A percentile compares a stretch with the other conserved stretches of the same genome.
Conservation (phyloP, 2,329 filamentous ascomycete species). For the Alternaria sp. region DNA sequence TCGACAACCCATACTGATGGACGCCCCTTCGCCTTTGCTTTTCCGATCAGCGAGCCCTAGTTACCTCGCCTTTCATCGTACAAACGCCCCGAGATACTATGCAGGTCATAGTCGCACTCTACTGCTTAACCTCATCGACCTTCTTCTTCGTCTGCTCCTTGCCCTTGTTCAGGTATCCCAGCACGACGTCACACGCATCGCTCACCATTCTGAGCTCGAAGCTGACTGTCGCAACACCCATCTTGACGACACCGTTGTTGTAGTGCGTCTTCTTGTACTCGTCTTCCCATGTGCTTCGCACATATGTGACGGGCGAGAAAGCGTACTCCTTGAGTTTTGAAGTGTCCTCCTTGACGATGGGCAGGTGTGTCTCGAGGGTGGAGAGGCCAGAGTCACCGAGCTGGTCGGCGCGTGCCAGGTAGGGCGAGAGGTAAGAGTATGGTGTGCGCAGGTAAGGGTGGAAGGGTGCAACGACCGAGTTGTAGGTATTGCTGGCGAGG, state of each 20-base stretch:
- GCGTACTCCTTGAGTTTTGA: constrained; percentile 48
- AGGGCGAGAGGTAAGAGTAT: constrained; percentile 82
- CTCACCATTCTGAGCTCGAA: constrained; percentile 49
- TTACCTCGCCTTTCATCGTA: not conserved
- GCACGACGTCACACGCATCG: constrained; percentile 41
- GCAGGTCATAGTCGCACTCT: constrained; percentile 6
- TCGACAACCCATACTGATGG: not conserved
- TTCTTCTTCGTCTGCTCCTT: constrained; percentile 45
- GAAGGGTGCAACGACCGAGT: constrained; percentile 77
- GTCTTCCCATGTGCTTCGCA: constrained; percentile 47
- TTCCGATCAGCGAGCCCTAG: not conserved
- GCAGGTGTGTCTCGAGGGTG: constrained; percentile 47
- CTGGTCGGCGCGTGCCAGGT: constrained; percentile 79
- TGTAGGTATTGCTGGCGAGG: constrained; percentile 76
- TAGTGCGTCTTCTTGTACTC: constrained; percentile 50
- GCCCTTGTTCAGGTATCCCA: constrained; percentile 42
- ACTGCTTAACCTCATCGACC: constrained; percentile 45
- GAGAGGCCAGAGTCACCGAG: constrained; percentile 47
- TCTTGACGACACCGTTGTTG: constrained; percentile 44
- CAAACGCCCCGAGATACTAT: not conserved
- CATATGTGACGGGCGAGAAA: constrained; percentile 44
- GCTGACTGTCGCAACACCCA: constrained; percentile 45
- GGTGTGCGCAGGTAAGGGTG: constrained; percentile 80
- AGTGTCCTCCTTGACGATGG: constrained; percentile 59
- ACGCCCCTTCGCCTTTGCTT: constrained; percentile 5